Evolutionary conservation across 106 monocot genomes (phyloP).

Genomic region (Chionographis japonica): DNA sequence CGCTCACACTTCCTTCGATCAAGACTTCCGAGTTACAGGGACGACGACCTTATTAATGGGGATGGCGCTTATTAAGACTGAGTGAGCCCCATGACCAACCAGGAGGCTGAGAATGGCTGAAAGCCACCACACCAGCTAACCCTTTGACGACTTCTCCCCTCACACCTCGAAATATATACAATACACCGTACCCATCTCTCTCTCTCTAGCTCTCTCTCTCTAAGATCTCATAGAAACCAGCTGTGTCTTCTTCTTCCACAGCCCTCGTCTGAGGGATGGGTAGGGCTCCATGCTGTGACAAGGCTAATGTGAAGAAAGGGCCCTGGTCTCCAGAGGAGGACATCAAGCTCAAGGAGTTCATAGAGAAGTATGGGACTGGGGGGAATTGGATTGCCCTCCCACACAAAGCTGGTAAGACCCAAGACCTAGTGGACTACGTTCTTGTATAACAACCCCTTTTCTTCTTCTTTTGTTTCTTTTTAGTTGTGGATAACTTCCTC

Average conservation of each 20-base stretch:
- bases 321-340: constrained; percentile 97
- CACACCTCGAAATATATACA: too few relatives aligned
- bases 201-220: too few relatives aligned
- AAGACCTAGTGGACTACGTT: neutral
- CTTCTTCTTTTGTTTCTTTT: neutral
- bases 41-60: too few relatives aligned
- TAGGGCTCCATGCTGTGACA: constrained; percentile 95
- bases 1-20: neutral
- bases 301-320: constrained; percentile 86
- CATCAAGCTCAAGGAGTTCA: constrained; percentile 80
- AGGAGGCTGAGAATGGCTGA: too few relatives aligned
- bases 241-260: neutral
- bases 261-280: constrained; percentile 40
- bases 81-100: too few relatives aligned
- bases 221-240: neutral
- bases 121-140: too few relatives aligned
- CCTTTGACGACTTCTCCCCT: too few relatives aligned
- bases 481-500: neutral
- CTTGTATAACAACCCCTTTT: neutral
- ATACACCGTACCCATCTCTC: too few relatives aligned
- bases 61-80: too few relatives aligned
- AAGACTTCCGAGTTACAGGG: too few relatives aligned
- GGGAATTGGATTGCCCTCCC: constrained; percentile 98
- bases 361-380: constrained; percentile 82
- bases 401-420: constrained; percentile 71